Conservation (phyloP, 768 basidiomycete species). For the Lactarius pseudohatsudake region DNA sequence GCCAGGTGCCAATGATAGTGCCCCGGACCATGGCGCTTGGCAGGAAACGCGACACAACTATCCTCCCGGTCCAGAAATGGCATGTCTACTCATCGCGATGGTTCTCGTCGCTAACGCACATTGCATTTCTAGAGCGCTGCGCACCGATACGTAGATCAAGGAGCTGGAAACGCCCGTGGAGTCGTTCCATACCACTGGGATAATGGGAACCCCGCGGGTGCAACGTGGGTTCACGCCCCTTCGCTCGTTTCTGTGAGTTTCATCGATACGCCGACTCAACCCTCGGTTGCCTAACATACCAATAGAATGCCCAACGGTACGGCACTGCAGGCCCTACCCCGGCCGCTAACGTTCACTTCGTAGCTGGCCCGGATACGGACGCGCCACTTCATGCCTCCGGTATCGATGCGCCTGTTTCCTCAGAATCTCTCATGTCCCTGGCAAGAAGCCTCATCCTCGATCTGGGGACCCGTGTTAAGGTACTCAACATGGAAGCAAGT, state of each 20-base stretch:
- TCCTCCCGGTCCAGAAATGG: constrained; percentile 2
- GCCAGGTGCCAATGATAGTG: neutral
- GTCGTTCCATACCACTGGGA: neutral
- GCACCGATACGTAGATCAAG: neutral
- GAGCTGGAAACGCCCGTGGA: neutral
- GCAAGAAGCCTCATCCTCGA: constrained; percentile 10
- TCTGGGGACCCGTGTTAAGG: constrained; percentile 2
- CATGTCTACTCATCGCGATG: neutral
- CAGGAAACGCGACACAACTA: neutral
- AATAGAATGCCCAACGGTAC: neutral
- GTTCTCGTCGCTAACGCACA: neutral
- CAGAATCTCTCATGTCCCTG: constrained; percentile 1
- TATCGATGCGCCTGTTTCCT: neutral
- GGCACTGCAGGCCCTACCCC: no score
- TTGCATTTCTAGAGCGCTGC: neutral
- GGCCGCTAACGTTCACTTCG: neutral
- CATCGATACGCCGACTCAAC: neutral
- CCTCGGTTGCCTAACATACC: neutral
- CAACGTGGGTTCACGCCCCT: neutral
- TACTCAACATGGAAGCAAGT: neutral
- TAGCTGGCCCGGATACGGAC: neutral
- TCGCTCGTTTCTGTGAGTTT: neutral
- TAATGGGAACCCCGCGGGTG: neutral
- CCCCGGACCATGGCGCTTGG: neutral
- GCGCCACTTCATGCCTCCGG: neutral